A percentile compares a stretch with the other conserved stretches of the same genome.
phyloP scores from a whole-genome alignment of 768 basidiomycete genomes.

The Sporobolomyces phaffii region DNA sequence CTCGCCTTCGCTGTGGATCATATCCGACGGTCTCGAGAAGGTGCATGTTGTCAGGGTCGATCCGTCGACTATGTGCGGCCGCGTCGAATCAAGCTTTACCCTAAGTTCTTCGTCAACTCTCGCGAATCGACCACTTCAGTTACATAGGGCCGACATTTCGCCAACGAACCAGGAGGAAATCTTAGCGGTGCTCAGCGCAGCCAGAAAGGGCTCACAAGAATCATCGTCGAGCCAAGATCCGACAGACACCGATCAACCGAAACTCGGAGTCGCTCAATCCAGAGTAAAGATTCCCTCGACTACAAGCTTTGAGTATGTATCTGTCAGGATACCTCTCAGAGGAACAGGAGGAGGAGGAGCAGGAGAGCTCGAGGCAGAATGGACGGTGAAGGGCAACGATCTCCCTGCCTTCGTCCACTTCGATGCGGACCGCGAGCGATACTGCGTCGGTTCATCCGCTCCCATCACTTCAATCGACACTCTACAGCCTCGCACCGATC shows the following conservation, averaged over 20 bases:
- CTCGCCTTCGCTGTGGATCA: constrained; percentile 1
- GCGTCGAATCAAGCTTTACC: neutral
- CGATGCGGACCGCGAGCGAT: neutral
- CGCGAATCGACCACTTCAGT: constrained; percentile 1
- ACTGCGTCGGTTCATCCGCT: constrained; percentile 1
- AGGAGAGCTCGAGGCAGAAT: neutral
- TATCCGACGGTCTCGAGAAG: constrained; percentile 21
- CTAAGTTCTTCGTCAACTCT: neutral
- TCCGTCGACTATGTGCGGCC: neutral
- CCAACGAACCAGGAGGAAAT: neutral
- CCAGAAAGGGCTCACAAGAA: constrained; percentile 2
- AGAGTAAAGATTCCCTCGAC: constrained; percentile 16
- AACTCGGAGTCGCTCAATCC: neutral
- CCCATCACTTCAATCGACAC: neutral
- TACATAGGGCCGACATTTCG: constrained; percentile 5
- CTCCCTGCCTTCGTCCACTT: constrained; percentile 16
- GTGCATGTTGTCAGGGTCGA: constrained; percentile 25
- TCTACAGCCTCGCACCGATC: neutral
- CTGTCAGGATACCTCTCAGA: neutral
- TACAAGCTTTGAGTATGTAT: constrained; percentile 24
- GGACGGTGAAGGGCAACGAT: constrained; percentile 8
- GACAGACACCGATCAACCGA: neutral
- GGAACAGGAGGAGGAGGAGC: neutral
- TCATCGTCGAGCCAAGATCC: neutral
- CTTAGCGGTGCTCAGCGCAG: constrained; percentile 10